Conservation (phyloP, 2,329 filamentous ascomycete genomes). For the Diaporthe capsici region DNA sequence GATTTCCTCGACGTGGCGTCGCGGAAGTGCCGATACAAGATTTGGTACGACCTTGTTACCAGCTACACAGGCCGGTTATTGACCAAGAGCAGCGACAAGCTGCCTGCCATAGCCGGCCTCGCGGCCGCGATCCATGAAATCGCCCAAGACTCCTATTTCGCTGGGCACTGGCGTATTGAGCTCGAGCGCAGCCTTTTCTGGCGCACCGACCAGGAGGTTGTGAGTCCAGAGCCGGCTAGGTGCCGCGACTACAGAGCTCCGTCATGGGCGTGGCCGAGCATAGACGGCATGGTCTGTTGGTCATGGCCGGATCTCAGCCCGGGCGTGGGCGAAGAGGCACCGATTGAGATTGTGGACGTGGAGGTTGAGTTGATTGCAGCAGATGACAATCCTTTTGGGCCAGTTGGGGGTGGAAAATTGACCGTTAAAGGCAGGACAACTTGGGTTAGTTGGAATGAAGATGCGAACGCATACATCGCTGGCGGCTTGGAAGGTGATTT, state of each 20-base stretch:
- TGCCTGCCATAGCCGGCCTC: slow-evolving; percentile 9
- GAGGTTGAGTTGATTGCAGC: not conserved
- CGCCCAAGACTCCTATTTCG: not conserved
- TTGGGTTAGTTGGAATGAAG: slow-evolving; percentile 6
- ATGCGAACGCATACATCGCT: not conserved
- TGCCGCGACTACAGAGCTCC: slow-evolving; percentile 5
- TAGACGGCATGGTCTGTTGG: not conserved
- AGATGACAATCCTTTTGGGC: slow-evolving; percentile 1
- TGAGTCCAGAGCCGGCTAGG: slow-evolving; percentile 9
- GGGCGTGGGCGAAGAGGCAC: not conserved
- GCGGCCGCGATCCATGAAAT: not conserved
- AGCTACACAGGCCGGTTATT: not conserved
- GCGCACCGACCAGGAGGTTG: not conserved
- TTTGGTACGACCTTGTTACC: slow-evolving; percentile 10
- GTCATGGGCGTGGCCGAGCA: slow-evolving; percentile 15
- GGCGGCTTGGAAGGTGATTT: not conserved
- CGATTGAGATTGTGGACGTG: slow-evolving; percentile 6
- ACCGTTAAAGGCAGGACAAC: not conserved
- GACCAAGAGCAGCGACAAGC: slow-evolving; percentile 15
- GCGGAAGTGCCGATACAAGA: not conserved
- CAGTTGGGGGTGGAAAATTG: not conserved
- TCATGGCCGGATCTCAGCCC: not conserved
- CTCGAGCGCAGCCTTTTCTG: slow-evolving; percentile 24
- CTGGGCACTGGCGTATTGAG: slow-evolving; percentile 14
- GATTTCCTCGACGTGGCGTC: slow-evolving; percentile 11